Conservation (phyloP, 163 green algal genomes). For the Scenedesmus sp. region DNA sequence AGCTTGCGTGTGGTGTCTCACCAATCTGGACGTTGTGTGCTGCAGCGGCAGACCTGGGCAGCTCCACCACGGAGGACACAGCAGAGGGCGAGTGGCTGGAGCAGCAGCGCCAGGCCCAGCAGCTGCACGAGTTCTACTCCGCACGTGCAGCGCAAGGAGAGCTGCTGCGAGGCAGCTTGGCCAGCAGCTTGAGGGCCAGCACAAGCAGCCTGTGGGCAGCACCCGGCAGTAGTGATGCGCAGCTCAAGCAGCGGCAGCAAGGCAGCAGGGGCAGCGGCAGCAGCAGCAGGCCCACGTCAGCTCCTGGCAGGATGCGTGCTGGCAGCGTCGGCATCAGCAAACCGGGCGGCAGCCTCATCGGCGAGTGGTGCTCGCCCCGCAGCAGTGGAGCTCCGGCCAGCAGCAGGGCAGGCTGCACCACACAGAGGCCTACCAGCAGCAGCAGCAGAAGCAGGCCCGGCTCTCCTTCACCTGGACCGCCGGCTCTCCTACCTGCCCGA, state of each 20-base stretch:
- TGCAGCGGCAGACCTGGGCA: conserved; percentile 17
- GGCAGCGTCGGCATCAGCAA: neutral
- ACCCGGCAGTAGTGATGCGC: neutral
- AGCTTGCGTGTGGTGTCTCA: neutral
- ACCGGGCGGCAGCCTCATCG: neutral
- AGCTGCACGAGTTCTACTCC: conserved; percentile 48
- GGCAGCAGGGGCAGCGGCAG: neutral
- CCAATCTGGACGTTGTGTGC: neutral
- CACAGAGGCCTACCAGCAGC: neutral
- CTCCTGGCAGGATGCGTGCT: neutral
- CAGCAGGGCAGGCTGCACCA: neutral
- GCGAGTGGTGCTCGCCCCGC: neutral
- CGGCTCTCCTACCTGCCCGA: neutral
- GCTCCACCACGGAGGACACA: conserved; percentile 30
- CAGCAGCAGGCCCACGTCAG: conserved; percentile 13
- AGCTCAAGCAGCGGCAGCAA: neutral
- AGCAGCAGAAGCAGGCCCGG: neutral
- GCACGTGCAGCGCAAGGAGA: conserved; percentile 35
- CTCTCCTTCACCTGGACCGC: neutral
- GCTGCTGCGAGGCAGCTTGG: conserved; percentile 28
- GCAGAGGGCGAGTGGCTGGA: conserved; percentile 41
- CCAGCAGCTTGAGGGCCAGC: conserved; percentile 33
- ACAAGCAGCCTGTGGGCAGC: conserved; percentile 19
- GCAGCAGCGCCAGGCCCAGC: conserved; percentile 28
- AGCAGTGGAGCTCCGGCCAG: neutral